A percentile compares a stretch with the other conserved stretches of the same genome.
Conservation (phyloP, 208 protist genomes). For the Leishmania martiniquensis region DNA sequence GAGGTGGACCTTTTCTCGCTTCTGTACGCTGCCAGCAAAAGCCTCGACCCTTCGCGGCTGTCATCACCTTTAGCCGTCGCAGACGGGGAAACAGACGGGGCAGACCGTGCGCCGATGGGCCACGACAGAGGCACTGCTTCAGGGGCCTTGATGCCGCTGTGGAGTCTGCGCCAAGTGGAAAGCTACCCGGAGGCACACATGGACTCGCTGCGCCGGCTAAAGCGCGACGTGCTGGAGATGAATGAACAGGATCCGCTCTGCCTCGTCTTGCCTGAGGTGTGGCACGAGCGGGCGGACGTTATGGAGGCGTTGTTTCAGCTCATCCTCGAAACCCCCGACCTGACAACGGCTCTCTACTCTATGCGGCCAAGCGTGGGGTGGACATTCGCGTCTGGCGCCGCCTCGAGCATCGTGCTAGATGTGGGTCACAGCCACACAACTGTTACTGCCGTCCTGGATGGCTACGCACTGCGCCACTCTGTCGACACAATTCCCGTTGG, state of each 20-base stretch:
- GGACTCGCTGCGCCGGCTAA: constrained; percentile 49
- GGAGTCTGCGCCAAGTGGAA: constrained; percentile 55
- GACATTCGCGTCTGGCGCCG: constrained; percentile 61
- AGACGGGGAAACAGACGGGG: no score
- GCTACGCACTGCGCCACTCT: constrained; percentile 72
- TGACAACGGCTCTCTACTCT: constrained; percentile 72
- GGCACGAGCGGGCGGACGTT: constrained; percentile 69
- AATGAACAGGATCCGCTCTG: constrained; percentile 62
- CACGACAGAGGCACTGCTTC: neutral
- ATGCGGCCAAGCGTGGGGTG: constrained; percentile 77
- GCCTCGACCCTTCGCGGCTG: neutral
- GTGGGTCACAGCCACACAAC: constrained; percentile 79
- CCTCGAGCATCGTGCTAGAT: constrained; percentile 79
- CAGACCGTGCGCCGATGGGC: neutral
- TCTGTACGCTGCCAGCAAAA: constrained; percentile 29
- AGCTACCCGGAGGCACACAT: constrained; percentile 48
- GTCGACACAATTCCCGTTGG: constrained; percentile 54
- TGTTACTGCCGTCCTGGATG: constrained; percentile 79
- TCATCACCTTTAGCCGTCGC: neutral
- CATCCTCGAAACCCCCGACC: constrained; percentile 58
- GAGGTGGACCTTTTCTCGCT: constrained; percentile 59
- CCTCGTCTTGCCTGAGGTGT: constrained; percentile 79
- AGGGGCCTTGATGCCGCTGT: constrained; percentile 46
- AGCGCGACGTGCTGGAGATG: constrained; percentile 50
- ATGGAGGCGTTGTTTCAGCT: constrained; percentile 52